Percentiles rank a stretch among this genome's conserved stretches.
Evolutionary conservation across 768 basidiomycete species (phyloP).

Genomic region (Trametes maxima): DNA sequence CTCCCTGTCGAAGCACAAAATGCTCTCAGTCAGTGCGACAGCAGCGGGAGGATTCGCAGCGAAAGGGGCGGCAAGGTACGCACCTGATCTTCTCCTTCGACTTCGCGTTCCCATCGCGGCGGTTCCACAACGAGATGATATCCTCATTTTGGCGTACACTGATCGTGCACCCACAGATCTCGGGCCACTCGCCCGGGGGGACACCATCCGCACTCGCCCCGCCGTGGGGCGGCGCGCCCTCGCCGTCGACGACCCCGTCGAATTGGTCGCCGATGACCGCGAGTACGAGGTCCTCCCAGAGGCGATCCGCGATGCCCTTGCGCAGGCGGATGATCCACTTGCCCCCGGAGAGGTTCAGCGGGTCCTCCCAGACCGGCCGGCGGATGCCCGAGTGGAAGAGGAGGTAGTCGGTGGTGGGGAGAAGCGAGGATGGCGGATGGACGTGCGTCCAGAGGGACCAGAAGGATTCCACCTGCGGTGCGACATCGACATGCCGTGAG

Average conservation of each 20-base stretch:
- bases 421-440: slow-evolving; percentile 77
- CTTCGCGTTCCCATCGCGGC: slow-evolving; percentile 73
- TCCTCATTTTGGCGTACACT: slow-evolving; percentile 93
- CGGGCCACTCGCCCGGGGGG: slow-evolving; percentile 56
- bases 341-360: slow-evolving; percentile 82
- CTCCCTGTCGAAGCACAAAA: slow-evolving; percentile 52
- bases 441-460: slow-evolving; percentile 95
- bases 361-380: slow-evolving; percentile 96
- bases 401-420: slow-evolving; percentile 92
- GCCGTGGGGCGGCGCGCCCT: slow-evolving; percentile 37
- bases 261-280: slow-evolving; percentile 92
- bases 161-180: slow-evolving; percentile 94
- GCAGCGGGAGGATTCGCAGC: not conserved
- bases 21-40: not conserved
- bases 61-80: slow-evolving; percentile 29
- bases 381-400: slow-evolving; percentile 86
- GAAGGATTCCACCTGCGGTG: slow-evolving; percentile 83
- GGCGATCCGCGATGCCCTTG: slow-evolving; percentile 86
- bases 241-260: slow-evolving; percentile 53
- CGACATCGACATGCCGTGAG: not conserved
- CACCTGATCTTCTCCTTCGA: slow-evolving; percentile 83
- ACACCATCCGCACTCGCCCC: slow-evolving; percentile 35
- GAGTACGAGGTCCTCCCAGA: slow-evolving; percentile 90
- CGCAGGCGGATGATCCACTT: slow-evolving; percentile 95
- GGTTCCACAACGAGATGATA: slow-evolving; percentile 92